Percentiles rank a stretch among this genome's conserved stretches.
Evolutionary conservation across 192 early-diverging fungal species (phyloP).

Genomic region (Ramicandelaber brevisporus): DNA sequence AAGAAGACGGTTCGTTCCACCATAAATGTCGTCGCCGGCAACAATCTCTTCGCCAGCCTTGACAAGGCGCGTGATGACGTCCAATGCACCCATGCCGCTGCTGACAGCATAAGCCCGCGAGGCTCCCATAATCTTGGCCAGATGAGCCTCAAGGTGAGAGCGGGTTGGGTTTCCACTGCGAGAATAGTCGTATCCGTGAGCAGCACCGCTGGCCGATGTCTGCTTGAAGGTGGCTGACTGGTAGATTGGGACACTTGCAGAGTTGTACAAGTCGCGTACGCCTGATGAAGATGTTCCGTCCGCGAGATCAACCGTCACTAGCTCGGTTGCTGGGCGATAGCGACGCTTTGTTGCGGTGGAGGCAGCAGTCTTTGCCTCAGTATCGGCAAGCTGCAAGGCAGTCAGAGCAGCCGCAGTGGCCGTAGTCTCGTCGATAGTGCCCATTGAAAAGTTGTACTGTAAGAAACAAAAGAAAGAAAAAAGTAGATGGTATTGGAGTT

Average conservation of each 20-base stretch:
- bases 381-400: background rate
- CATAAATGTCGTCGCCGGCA: slow-evolving; percentile 90
- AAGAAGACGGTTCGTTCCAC: slow-evolving; percentile 88
- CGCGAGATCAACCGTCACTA: slow-evolving; percentile 45
- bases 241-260: slow-evolving; percentile 87
- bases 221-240: slow-evolving; percentile 96
- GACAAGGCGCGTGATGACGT: slow-evolving; percentile 72
- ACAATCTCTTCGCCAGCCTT: slow-evolving; percentile 74
- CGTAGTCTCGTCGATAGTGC: slow-evolving; percentile 3
- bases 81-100: slow-evolving; percentile 84
- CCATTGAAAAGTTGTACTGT: background rate
- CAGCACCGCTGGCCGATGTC: slow-evolving; percentile 43
- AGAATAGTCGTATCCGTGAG: slow-evolving; percentile 79
- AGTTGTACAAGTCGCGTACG: slow-evolving; percentile 62
- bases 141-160: slow-evolving; percentile 69
- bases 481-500: background rate
- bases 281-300: slow-evolving; percentile 3
- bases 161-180: slow-evolving; percentile 95
- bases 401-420: background rate
- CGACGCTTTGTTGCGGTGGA: slow-evolving; percentile 5
- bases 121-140: slow-evolving; percentile 85
- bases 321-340: slow-evolving; percentile 49
- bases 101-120: slow-evolving; percentile 62
- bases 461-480: background rate
- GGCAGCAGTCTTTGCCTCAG: too few relatives aligned